phyloP scores from a whole-genome alignment of 192 early-diverging fungal genomes.

The Backusella sp. region DNA sequence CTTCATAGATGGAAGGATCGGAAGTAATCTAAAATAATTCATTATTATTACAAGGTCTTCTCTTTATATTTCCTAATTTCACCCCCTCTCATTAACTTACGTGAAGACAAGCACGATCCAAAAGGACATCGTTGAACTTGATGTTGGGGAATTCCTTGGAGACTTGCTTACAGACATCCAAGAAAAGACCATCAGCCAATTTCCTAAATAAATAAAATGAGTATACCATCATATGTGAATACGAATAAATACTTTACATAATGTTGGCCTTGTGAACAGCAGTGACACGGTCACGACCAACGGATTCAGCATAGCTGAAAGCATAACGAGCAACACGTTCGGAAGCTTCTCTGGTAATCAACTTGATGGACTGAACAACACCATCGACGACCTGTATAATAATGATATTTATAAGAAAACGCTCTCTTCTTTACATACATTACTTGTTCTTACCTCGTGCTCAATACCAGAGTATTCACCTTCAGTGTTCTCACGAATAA shows the following conservation, averaged over 20 bases:
- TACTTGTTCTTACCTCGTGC: constrained; percentile 58
- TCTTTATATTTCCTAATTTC: no score
- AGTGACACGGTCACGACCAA: constrained; percentile 91
- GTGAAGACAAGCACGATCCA: constrained; percentile 91
- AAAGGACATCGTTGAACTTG: constrained; percentile 85
- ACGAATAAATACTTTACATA: constrained; percentile 47
- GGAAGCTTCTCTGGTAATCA: constrained; percentile 95
- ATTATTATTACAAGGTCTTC: background rate
- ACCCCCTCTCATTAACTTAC: constrained; percentile 18
- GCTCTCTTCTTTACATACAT: background rate
- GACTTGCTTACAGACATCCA: constrained; percentile 90
- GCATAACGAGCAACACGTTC: constrained; percentile 92
- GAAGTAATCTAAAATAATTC: constrained; percentile 76
- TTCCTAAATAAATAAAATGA: constrained; percentile 47
- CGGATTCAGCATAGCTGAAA: constrained; percentile 87
- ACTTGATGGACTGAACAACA: constrained; percentile 98
- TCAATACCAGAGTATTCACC: constrained; percentile 99
- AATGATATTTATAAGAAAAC: constrained; percentile 19
- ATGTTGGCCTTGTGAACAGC: constrained; percentile 99
- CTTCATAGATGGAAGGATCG: constrained; percentile 84
- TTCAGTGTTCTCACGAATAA: constrained; percentile 99
- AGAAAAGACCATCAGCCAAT: constrained; percentile 96
- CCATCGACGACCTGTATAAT: constrained; percentile 73
- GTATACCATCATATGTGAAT: background rate
- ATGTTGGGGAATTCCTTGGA: constrained; percentile 89